Evolutionary conservation across 257 asterid genomes (phyloP).

Genomic region (Ajuga chamaepitys): DNA sequence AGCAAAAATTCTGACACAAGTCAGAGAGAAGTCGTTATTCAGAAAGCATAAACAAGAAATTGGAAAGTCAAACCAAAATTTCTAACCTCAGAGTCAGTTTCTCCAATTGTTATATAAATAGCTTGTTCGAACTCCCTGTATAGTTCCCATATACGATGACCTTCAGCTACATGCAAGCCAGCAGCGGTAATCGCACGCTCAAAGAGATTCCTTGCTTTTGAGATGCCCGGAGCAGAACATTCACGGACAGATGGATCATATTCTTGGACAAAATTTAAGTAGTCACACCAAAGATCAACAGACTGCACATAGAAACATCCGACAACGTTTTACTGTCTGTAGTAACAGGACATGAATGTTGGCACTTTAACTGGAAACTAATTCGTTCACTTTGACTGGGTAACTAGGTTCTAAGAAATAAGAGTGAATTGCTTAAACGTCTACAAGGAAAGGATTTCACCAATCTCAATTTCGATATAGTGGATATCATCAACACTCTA

Average conservation of each 20-base stretch:
- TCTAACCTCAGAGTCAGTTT: slow-evolving; percentile 55
- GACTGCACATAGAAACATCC: slow-evolving; percentile 52
- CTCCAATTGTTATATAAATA: slow-evolving; percentile 45
- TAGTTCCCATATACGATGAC: slow-evolving; percentile 74
- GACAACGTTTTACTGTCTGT: background rate
- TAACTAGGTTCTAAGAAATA: background rate
- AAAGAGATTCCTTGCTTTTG: slow-evolving; percentile 70
- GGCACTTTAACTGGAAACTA: background rate
- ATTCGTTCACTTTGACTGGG: background rate
- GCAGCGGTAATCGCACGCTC: slow-evolving; percentile 90
- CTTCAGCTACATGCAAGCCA: slow-evolving; percentile 84
- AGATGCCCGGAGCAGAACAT: slow-evolving; percentile 55
- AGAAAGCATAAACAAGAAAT: slow-evolving; percentile 8
- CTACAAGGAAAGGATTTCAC: background rate
- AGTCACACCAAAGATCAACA: slow-evolving; percentile 86
- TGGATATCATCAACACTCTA: background rate
- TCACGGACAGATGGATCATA: slow-evolving; percentile 51
- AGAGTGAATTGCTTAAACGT: background rate
- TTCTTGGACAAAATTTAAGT: slow-evolving; percentile 74
- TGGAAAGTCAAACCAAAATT: slow-evolving; percentile 9
- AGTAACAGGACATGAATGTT: slow-evolving; percentile 6
- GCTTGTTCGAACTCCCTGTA: slow-evolving; percentile 86
- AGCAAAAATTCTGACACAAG: background rate
- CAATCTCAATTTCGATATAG: background rate
- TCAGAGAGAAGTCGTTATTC: background rate